A percentile compares a stretch with the other conserved stretches of the same genome.
Conservation (phyloP, 768 basidiomycete species). For the Termitomyces sp. region DNA sequence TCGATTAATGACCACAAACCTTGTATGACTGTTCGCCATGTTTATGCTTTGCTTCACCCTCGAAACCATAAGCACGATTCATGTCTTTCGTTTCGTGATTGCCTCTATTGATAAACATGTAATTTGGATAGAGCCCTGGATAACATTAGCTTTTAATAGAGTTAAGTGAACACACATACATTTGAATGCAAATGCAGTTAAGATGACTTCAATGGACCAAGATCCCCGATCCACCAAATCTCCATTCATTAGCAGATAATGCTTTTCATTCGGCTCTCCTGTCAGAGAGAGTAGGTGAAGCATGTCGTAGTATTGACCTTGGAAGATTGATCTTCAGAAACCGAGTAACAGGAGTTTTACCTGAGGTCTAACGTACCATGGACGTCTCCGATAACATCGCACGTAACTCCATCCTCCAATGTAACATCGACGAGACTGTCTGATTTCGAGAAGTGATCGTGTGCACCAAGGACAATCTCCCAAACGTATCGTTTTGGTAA, state of each 20-base stretch:
- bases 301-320: constrained; percentile 95
- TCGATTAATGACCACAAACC: constrained; percentile 31
- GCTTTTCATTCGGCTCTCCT: constrained; percentile 79
- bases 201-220: constrained; percentile 90
- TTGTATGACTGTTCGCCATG: constrained; percentile 95
- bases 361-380: constrained; percentile 55
- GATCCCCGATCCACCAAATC: constrained; percentile 98
- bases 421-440: constrained; percentile 77
- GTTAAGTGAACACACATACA: constrained; percentile 42
- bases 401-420: constrained; percentile 72
- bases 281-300: constrained; percentile 85
- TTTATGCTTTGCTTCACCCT: constrained; percentile 95
- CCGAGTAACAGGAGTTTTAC: background rate
- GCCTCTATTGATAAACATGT: constrained; percentile 91
- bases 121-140: constrained; percentile 85
- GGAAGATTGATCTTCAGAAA: background rate
- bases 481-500: constrained; percentile 86
- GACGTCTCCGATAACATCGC: constrained; percentile 95
- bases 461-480: constrained; percentile 92
- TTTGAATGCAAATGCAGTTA: constrained; percentile 94
- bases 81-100: constrained; percentile 98
- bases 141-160: background rate
- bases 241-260: constrained; percentile 87
- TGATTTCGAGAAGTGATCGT: constrained; percentile 70
- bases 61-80: constrained; percentile 93